phyloP scores from a whole-genome alignment of 1,139 yeast genomes.

The Protomyces arabidopsidicola region DNA sequence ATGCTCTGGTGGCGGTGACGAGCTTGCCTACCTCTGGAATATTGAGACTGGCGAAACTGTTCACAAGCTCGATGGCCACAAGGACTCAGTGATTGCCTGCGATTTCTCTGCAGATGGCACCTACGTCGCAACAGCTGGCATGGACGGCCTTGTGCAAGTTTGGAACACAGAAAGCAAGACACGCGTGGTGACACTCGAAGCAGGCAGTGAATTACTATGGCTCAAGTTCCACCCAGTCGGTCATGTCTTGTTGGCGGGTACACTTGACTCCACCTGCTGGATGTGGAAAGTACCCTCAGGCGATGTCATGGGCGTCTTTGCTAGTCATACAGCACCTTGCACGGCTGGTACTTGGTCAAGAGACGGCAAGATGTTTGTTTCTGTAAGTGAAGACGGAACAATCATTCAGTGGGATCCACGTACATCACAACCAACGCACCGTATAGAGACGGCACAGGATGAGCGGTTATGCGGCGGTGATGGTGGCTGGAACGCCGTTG shows the following conservation, averaged over 20 bases:
- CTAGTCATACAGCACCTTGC: slow-evolving; percentile 60
- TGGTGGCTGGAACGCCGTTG: slow-evolving; percentile 41
- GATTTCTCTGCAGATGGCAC: slow-evolving; percentile 80
- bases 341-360: slow-evolving; percentile 45
- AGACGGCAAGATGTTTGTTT: slow-evolving; percentile 46
- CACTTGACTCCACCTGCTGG: slow-evolving; percentile 91
- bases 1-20: slow-evolving; percentile 83
- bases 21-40: slow-evolving; percentile 79
- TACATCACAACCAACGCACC: slow-evolving; percentile 45
- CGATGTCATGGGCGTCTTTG: slow-evolving; percentile 53
- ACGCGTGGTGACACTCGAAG: slow-evolving; percentile 61
- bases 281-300: slow-evolving; percentile 62
- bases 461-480: slow-evolving; percentile 78
- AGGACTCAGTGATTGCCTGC: slow-evolving; percentile 81
- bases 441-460: slow-evolving; percentile 35
- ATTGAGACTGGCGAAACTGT: slow-evolving; percentile 30
- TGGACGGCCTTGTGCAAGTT: slow-evolving; percentile 80
- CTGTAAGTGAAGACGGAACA: slow-evolving; percentile 83
- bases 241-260: slow-evolving; percentile 82
- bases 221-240: slow-evolving; percentile 71
- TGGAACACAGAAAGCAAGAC: slow-evolving; percentile 55
- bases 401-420: slow-evolving; percentile 87
- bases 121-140: slow-evolving; percentile 81
- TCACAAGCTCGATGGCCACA: slow-evolving; percentile 48
- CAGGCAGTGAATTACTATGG: slow-evolving; percentile 82